Evolutionary conservation across 192 early-diverging fungal genomes (phyloP).

Genomic region (Phlyctochytrium bullatum): DNA sequence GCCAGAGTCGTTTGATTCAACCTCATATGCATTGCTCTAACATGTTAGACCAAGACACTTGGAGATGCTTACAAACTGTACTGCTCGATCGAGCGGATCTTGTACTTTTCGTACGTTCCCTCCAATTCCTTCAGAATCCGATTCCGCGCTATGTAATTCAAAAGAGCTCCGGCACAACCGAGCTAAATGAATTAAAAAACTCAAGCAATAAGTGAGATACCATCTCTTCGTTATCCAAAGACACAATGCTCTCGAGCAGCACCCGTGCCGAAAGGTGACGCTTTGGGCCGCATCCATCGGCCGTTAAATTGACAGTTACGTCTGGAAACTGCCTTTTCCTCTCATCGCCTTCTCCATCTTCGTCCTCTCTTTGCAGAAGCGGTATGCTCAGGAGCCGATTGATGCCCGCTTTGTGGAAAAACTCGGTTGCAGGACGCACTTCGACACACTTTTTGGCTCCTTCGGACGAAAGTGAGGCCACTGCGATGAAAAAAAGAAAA

Average conservation of each 20-base stretch:
- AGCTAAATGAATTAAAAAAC: constrained; percentile 20
- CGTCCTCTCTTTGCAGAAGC: neutral
- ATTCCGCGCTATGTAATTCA: constrained; percentile 30
- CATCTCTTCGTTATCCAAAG: constrained; percentile 38
- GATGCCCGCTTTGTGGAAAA: constrained; percentile 33
- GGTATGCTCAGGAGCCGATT: constrained; percentile 26
- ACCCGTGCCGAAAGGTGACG: constrained; percentile 3
- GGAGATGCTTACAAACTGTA: constrained; percentile 30
- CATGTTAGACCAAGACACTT: constrained; percentile 1
- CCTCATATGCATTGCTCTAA: constrained; percentile 40
- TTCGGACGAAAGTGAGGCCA: neutral
- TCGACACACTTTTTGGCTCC: constrained; percentile 11
- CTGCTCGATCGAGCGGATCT: constrained; percentile 33
- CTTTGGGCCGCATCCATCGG: neutral
- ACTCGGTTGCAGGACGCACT: constrained; percentile 42
- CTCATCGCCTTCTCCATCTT: neutral
- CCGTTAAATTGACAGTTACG: neutral
- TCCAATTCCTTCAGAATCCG: constrained; percentile 25
- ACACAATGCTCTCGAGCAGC: constrained; percentile 37
- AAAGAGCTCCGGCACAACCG: constrained; percentile 41
- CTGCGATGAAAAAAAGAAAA: constrained; percentile 12
- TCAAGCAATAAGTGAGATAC: constrained; percentile 9
- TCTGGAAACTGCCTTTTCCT: no score
- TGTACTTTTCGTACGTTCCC: constrained; percentile 13
- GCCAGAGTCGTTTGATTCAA: constrained; percentile 57